These are phyloP conservation scores for Rhodamnia rubescens DNA, from an alignment of 345 rosid genomes.

Conservation along the genomic window DNA sequence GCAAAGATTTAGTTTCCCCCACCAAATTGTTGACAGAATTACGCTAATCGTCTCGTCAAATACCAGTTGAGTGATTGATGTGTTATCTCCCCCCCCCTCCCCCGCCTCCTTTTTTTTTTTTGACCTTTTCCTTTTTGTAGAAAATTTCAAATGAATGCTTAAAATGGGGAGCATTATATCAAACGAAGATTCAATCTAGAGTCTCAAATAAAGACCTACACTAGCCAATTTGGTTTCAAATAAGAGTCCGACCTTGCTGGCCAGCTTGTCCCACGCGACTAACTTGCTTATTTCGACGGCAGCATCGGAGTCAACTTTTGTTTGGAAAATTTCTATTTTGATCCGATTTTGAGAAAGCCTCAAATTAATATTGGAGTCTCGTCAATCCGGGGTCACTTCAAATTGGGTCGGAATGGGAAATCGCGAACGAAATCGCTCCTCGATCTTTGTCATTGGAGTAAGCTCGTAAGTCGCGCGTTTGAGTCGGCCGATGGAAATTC, in stretches of 20 bases:
- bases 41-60: too few species aligned
- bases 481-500: background rate
- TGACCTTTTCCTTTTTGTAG: rapidly evolving
- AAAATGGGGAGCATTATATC: background rate
- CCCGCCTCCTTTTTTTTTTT: too few species aligned
- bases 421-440: too few species aligned
- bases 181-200: rapidly evolving
- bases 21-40: too few species aligned
- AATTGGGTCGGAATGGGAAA: too few species aligned
- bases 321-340: background rate
- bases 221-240: too few species aligned
- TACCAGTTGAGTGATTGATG: background rate
- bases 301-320: background rate
- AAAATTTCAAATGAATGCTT: too few species aligned
- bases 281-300: background rate
- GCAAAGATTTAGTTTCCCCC: background rate
- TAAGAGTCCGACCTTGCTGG: rapidly evolving
- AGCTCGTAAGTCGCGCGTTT: background rate
- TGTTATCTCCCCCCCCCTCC: too few species aligned
- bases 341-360: background rate
- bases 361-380: background rate
- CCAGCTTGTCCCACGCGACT: rapidly evolving
- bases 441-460: background rate
- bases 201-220: too few species aligned
- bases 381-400: too few species aligned